phyloP scores from a whole-genome alignment of 2,329 filamentous ascomycete genomes.

The Penicillium sp. region DNA sequence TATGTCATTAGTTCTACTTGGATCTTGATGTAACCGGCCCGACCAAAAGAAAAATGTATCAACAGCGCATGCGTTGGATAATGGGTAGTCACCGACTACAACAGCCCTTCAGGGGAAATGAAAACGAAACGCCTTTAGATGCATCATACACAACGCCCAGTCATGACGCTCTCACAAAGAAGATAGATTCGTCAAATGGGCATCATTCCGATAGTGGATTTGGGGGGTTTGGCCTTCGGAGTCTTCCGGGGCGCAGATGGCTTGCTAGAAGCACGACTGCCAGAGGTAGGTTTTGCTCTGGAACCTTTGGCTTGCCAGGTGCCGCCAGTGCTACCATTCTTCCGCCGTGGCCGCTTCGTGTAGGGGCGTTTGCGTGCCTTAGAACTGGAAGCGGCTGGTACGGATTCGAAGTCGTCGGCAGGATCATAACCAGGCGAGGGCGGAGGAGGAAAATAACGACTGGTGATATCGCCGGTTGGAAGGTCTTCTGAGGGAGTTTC shows the following conservation, averaged over 20 bases:
- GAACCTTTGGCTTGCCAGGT: slow-evolving; percentile 26
- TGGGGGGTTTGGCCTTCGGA: slow-evolving; percentile 25
- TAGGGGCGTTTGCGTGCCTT: slow-evolving; percentile 28
- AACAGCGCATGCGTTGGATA: too few species aligned
- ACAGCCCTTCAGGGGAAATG: background rate
- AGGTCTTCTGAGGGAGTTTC: too few species aligned
- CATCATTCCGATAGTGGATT: slow-evolving; percentile 41
- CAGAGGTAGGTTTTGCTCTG: slow-evolving; percentile 23
- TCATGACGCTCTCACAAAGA: slow-evolving; percentile 9
- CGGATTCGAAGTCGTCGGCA: slow-evolving; percentile 21
- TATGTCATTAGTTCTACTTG: slow-evolving; percentile 17
- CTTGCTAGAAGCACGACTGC: slow-evolving; percentile 20
- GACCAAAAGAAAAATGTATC: slow-evolving; percentile 6
- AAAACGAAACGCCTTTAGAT: slow-evolving; percentile 20
- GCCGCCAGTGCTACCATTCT: slow-evolving; percentile 21
- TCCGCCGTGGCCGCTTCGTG: slow-evolving; percentile 28
- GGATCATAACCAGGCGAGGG: slow-evolving; percentile 23
- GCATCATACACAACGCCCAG: slow-evolving; percentile 15
- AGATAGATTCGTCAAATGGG: slow-evolving; percentile 29
- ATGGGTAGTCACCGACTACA: slow-evolving; percentile 4
- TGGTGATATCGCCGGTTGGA: slow-evolving; percentile 28
- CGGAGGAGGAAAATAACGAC: slow-evolving; percentile 35
- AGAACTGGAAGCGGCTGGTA: slow-evolving; percentile 17
- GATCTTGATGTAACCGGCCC: slow-evolving; percentile 11
- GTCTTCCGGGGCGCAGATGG: slow-evolving; percentile 24